A percentile compares a stretch with the other conserved stretches of the same genome.
Evolutionary conservation across 2,329 filamentous ascomycete species (phyloP).

Genomic region (Hortaea werneckii): DNA sequence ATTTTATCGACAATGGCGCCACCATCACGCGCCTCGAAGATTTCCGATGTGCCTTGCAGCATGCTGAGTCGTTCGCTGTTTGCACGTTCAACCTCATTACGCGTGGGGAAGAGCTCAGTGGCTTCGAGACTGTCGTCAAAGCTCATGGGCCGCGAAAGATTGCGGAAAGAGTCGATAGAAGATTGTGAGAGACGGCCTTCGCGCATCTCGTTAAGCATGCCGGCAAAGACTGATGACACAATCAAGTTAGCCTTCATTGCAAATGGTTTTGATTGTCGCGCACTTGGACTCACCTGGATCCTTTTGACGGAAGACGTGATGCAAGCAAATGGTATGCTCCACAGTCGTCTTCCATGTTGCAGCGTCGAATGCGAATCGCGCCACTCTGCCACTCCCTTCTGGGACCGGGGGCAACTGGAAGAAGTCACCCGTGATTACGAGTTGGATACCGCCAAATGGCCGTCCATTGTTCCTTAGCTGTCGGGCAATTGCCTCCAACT

Average conservation of each 20-base stretch:
- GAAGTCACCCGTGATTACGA: conserved; percentile 94
- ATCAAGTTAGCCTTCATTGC: neutral
- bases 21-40: conserved; percentile 64
- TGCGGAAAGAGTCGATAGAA: conserved; percentile 67
- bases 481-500: conserved; percentile 79
- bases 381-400: conserved; percentile 53
- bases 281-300: conserved; percentile 51
- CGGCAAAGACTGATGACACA: conserved; percentile 56
- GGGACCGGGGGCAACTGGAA: conserved; percentile 95
- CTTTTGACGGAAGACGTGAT: conserved; percentile 91
- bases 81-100: conserved; percentile 77
- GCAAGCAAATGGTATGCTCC: conserved; percentile 88
- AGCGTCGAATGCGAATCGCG: conserved; percentile 89
- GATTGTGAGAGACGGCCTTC: conserved; percentile 68
- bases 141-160: conserved; percentile 57
- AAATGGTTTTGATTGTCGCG: conserved; percentile 15
- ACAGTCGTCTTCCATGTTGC: conserved; percentile 86
- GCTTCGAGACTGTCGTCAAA: conserved; percentile 68
- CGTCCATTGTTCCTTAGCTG: conserved; percentile 80
- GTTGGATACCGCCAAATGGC: conserved; percentile 90
- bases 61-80: conserved; percentile 65
- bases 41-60: conserved; percentile 57
- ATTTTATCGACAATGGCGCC: conserved; percentile 57
- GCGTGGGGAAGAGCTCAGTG: conserved; percentile 88
- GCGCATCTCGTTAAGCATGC: conserved; percentile 97